Percentiles rank a stretch among this genome's conserved stretches.
phyloP scores from a whole-genome alignment of 2,329 filamentous ascomycete species.

The Pseudopithomyces maydicus region DNA sequence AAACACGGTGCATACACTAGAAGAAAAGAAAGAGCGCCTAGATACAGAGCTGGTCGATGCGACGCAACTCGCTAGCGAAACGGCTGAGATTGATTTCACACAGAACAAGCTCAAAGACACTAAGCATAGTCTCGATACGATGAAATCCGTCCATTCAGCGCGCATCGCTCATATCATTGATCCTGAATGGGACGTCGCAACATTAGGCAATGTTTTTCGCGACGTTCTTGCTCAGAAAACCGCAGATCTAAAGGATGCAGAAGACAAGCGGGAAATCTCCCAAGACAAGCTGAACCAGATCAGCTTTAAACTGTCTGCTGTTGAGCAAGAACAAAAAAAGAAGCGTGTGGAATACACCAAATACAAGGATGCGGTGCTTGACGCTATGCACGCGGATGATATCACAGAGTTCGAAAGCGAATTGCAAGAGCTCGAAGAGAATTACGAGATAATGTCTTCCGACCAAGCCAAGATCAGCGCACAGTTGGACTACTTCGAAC shows the following conservation, averaged over 20 bases:
- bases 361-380: constrained; percentile 66
- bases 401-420: constrained; percentile 55
- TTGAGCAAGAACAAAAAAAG: constrained; percentile 67
- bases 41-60: constrained; percentile 82
- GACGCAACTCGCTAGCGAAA: constrained; percentile 78
- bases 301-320: constrained; percentile 71
- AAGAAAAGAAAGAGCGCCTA: constrained; percentile 73
- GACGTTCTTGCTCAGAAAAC: constrained; percentile 63
- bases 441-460: constrained; percentile 60
- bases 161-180: constrained; percentile 71
- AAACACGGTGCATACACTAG: constrained; percentile 68
- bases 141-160: constrained; percentile 74
- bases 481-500: constrained; percentile 72
- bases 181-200: constrained; percentile 69
- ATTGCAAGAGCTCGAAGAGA: constrained; percentile 57
- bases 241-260: constrained; percentile 65
- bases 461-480: constrained; percentile 73
- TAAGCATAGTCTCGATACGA: constrained; percentile 75
- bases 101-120: constrained; percentile 79
- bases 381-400: constrained; percentile 50
- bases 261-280: constrained; percentile 71
- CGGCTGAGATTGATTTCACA: constrained; percentile 81
- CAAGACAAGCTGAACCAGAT: constrained; percentile 76
- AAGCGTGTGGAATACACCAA: constrained; percentile 66
- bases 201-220: constrained; percentile 74